Percentiles rank a stretch among this genome's conserved stretches.
These are phyloP conservation scores for Linderniella brevidens DNA, from an alignment of 257 asterid species.

Conservation along the genomic window DNA sequence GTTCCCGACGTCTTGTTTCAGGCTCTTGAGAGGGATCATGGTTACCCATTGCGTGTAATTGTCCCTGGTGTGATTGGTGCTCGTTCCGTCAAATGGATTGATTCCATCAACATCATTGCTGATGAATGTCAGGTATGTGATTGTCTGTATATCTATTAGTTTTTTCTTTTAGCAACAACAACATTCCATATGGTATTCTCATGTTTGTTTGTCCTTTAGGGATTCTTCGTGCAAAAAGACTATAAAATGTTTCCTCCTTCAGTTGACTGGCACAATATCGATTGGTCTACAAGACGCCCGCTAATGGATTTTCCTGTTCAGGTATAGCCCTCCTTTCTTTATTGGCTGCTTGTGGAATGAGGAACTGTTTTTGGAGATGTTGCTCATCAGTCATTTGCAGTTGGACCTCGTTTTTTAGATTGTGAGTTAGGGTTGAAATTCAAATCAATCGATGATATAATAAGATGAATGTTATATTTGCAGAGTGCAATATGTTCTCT, in stretches of 20 bases:
- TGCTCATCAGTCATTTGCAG: conserved; percentile 3
- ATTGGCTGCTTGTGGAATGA: conserved; percentile 6
- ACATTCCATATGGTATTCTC: too few relatives aligned
- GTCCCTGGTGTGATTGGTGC: conserved; percentile 99
- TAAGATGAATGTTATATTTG: conserved; percentile 8
- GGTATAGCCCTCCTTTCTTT: conserved; percentile 18
- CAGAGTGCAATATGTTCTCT: conserved; percentile 91
- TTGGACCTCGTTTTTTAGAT: neutral
- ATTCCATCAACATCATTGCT: conserved; percentile 60
- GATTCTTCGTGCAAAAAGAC: conserved; percentile 92
- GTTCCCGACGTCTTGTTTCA: conserved; percentile 8
- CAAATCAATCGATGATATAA: conserved; percentile 2
- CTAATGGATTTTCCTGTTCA: conserved; percentile 95
- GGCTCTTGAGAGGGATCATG: conserved; percentile 94
- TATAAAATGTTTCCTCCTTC: conserved; percentile 98
- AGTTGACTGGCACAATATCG: conserved; percentile 86
- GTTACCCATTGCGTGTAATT: conserved; percentile 87
- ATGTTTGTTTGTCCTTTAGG: conserved; percentile 24
- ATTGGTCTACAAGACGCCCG: conserved; percentile 84
- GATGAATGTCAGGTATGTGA: conserved; percentile 67
- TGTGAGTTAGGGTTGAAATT: neutral
- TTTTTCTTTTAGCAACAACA: too few relatives aligned
- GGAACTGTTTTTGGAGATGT: neutral
- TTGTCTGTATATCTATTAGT: too few relatives aligned
- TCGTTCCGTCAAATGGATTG: conserved; percentile 97